Base-by-base conservation (phyloP, 108 stramenopile genomes). In the Pseudonitzschia multistriata region DNA sequence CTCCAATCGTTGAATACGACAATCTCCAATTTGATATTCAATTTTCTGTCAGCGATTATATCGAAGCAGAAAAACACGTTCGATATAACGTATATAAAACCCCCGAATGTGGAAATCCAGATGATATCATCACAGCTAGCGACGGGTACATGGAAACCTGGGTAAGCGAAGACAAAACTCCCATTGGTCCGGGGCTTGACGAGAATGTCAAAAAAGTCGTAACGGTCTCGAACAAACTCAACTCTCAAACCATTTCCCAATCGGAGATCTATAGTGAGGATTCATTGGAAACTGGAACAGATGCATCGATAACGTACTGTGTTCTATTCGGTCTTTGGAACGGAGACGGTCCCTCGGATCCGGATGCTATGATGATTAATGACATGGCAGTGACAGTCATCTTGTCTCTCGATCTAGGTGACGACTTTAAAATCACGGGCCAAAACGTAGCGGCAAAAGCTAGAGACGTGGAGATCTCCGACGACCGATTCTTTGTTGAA, bases 121-220 rank as follows among this genome's bases (percentile, higher is more conserved):
- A 57, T 22, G 45, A 71, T 27, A 19, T 62, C 24, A 71, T 71
- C 0, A 71, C 70, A 0, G 45, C 61, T 19, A 15, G 24, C 3
- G 33, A 71, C 48, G 47, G 47, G n/a, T 69, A 37, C 37, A 71
- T 35, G 29, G 57, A 59, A 59, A 42, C 47, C 7, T 48, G 22
- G 70, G 60, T 71, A 21, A 62, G 57, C 57, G 70, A 61, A 61
- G 70, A 71, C 70, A 21, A 71, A 31, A 71, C 70, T 33, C 39
- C 57, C 4, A 25, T 24, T 8, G 70, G 70, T 17, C 15, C 17
- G 17, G 70, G 70, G 25, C 21, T 62, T 15, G 70, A 59, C 29
- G n/a, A 21, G 33, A 33, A 30, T 4, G 13, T 25, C 5, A 47
- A 39, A 37, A n/a, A 57, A 28, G 39, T 15, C 19, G 42, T 71